These are phyloP conservation scores for Amanita pseudoporphyria DNA, from an alignment of 768 basidiomycete species.

Conservation along the genomic window DNA sequence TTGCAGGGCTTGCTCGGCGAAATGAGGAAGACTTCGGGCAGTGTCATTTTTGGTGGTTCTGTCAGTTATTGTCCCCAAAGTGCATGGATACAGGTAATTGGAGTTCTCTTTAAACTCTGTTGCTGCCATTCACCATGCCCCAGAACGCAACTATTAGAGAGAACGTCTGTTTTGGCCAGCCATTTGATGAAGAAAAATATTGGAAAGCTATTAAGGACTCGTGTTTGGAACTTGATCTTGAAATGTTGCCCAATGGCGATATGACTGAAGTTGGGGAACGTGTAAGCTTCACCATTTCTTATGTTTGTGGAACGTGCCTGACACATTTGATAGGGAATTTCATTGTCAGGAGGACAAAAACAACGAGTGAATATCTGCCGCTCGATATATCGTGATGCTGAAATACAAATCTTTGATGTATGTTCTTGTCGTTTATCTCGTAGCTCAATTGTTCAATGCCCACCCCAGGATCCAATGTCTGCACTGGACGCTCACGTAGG, in stretches of 20 bases:
- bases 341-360: conserved; percentile 72
- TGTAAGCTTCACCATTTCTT: conserved; percentile 13
- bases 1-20: conserved; percentile 74
- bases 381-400: conserved; percentile 77
- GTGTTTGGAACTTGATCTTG: conserved; percentile 72
- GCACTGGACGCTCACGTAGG: conserved; percentile 92
- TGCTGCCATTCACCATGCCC: conserved; percentile 2
- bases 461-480: conserved; percentile 63
- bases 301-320: not conserved
- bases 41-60: conserved; percentile 62
- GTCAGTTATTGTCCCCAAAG: conserved; percentile 80
- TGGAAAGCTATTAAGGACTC: conserved; percentile 74
- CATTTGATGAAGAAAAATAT: conserved; percentile 73
- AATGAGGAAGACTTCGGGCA: conserved; percentile 65
- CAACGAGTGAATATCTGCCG: conserved; percentile 83
- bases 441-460: not conserved
- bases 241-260: conserved; percentile 69
- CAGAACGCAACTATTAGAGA: conserved; percentile 81
- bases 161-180: conserved; percentile 81
- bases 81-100: conserved; percentile 79
- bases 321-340: conserved; percentile 51
- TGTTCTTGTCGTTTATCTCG: conserved; percentile 10
- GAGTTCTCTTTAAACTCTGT: not conserved
- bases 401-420: conserved; percentile 80
- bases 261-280: conserved; percentile 80